Conservation (phyloP, 2,329 filamentous ascomycete species). For the Fusarium tupiense region DNA sequence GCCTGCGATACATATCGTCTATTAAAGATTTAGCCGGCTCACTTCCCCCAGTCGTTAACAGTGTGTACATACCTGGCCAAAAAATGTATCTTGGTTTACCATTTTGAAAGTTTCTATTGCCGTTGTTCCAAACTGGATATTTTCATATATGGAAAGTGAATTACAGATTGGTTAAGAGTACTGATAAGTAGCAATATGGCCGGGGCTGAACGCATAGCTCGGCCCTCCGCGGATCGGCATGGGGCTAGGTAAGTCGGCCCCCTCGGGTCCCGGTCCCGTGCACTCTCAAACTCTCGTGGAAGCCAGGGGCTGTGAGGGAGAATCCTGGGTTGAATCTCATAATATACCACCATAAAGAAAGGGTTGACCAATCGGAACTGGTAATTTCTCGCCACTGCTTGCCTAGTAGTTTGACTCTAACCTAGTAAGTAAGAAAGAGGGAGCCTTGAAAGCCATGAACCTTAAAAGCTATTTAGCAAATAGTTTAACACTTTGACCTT, state of each 20-base stretch:
- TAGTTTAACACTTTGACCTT: not conserved
- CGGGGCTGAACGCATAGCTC: not conserved
- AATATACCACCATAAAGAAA: too few relatives aligned
- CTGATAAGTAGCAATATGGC: not conserved
- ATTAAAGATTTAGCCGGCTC: not conserved
- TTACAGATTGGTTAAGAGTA: not conserved
- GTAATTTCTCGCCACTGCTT: too few relatives aligned
- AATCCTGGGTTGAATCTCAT: too few relatives aligned
- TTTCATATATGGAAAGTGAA: fast-evolving
- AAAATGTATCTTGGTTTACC: not conserved
- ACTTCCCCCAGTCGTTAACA: not conserved
- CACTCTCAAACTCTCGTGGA: too few relatives aligned
- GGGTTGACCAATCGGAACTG: fast-evolving
- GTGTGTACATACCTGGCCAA: not conserved
- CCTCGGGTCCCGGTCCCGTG: not conserved
- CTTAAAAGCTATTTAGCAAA: not conserved
- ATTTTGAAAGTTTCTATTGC: not conserved
- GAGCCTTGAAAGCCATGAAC: too few relatives aligned
- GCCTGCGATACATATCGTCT: not conserved
- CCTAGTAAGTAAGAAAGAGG: too few relatives aligned
- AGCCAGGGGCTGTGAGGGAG: too few relatives aligned
- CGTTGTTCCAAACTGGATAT: not conserved
- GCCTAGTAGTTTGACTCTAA: too few relatives aligned
- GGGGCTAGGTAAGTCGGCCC: not conserved
- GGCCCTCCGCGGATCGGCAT: not conserved